Conservation (phyloP, 306 rosid species). For the Vicia faba region DNA sequence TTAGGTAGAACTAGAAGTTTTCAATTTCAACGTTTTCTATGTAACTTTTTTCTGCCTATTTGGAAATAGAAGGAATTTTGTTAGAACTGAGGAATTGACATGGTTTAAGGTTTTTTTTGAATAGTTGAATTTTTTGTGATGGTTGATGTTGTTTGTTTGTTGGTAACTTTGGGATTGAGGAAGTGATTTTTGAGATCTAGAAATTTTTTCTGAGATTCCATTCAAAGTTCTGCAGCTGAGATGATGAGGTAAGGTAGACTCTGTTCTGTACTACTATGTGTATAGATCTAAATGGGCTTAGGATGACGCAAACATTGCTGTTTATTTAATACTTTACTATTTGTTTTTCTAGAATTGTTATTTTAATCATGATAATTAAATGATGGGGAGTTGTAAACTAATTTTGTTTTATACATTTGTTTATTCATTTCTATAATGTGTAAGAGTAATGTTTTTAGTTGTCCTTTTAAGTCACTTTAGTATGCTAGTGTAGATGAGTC, state of each 20-base stretch:
- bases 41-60: conserved; percentile 16
- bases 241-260: conserved; percentile 46
- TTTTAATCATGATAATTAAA: conserved; percentile 9
- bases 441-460: background rate
- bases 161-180: conserved; percentile 44
- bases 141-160: conserved; percentile 21
- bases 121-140: background rate
- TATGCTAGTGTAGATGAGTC: too few relatives aligned
- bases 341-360: conserved; percentile 30
- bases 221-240: conserved; percentile 49
- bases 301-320: conserved; percentile 51
- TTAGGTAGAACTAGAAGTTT: conserved; percentile 11
- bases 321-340: conserved; percentile 33
- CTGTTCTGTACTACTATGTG: conserved; percentile 14
- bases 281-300: conserved; percentile 48
- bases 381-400: conserved; percentile 37
- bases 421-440: background rate
- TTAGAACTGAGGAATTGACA: conserved; percentile 35
- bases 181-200: conserved; percentile 50
- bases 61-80: conserved; percentile 32
- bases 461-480: too few relatives aligned
- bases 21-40: conserved; percentile 36
- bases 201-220: conserved; percentile 43
- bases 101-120: background rate
- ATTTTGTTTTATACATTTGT: conserved; percentile 1